A percentile compares a stretch with the other conserved stretches of the same genome.
Evolutionary conservation across 176 grass and related monocot species (phyloP).

Genomic region (Juncus effusus): DNA sequence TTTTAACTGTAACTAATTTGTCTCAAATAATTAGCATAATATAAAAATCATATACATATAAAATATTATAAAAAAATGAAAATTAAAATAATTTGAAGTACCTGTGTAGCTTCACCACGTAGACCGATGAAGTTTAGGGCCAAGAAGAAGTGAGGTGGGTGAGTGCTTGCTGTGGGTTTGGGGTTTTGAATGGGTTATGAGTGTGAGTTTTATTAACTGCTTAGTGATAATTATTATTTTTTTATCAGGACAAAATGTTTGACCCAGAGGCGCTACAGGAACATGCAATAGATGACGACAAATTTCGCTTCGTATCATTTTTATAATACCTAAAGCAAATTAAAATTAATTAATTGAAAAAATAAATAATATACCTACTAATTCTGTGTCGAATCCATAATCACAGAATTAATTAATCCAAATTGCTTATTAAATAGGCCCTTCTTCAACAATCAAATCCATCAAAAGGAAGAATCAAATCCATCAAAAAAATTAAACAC

Average conservation of each 20-base stretch:
- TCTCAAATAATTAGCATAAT: slow-evolving; percentile 28
- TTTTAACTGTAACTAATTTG: slow-evolving; percentile 57
- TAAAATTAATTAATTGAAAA: too few relatives aligned
- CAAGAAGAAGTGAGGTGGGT: too few relatives aligned
- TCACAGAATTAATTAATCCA: slow-evolving; percentile 69
- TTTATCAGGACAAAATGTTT: slow-evolving; percentile 59
- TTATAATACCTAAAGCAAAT: too few relatives aligned
- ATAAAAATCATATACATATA: slow-evolving; percentile 11
- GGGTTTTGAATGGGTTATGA: too few relatives aligned
- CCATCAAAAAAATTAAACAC: too few relatives aligned
- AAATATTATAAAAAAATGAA: slow-evolving; percentile 6
- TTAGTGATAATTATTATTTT: too few relatives aligned
- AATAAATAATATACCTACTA: too few relatives aligned
- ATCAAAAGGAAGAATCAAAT: too few relatives aligned
- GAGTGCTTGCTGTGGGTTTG: too few relatives aligned
- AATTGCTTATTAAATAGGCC: slow-evolving; percentile 88
- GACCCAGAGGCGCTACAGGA: slow-evolving; percentile 54
- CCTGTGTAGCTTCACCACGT: slow-evolving; percentile 96
- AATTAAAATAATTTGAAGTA: slow-evolving; percentile 20
- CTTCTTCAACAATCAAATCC: slow-evolving; percentile 59
- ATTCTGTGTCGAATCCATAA: slow-evolving; percentile 47
- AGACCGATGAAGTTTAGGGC: slow-evolving; percentile 59
- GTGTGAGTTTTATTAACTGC: too few relatives aligned
- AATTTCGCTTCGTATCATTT: too few relatives aligned
- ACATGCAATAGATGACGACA: slow-evolving; percentile 48